Evolutionary conservation across 2,329 filamentous ascomycete genomes (phyloP).

Genomic region (Teratosphaeriaceae sp.): DNA sequence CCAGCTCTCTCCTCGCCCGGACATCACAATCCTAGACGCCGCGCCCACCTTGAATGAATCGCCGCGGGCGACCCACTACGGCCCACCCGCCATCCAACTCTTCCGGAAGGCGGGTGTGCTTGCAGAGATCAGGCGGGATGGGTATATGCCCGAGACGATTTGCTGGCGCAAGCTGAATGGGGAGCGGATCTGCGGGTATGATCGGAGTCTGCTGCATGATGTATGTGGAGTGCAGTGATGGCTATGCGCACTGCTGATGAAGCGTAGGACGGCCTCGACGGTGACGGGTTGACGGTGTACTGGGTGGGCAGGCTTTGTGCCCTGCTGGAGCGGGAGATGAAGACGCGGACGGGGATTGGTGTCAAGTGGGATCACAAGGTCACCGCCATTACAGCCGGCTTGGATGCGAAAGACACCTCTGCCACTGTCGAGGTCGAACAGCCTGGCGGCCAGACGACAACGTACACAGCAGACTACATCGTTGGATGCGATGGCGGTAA

Average conservation of each 20-base stretch:
- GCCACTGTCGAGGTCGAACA: conserved; percentile 6
- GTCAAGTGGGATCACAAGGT: conserved; percentile 7
- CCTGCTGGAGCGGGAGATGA: conserved; percentile 36
- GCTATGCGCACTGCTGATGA: too few relatives aligned
- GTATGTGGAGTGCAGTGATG: too few relatives aligned
- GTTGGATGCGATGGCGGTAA: conserved; percentile 52
- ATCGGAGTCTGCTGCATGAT: conserved; percentile 10
- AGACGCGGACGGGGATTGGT: conserved; percentile 11
- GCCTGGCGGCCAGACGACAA: background rate
- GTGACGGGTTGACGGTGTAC: conserved; percentile 34
- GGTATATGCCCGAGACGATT: conserved; percentile 37
- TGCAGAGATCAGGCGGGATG: conserved; percentile 40
- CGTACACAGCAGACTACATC: conserved; percentile 44
- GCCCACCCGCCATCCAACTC: conserved; percentile 51
- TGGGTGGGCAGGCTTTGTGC: conserved; percentile 39
- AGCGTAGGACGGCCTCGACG: conserved; percentile 5
- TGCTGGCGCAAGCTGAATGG: conserved; percentile 38
- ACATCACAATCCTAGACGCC: conserved; percentile 50
- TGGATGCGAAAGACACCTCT: background rate
- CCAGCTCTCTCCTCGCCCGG: conserved; percentile 41
- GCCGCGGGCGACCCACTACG: conserved; percentile 58
- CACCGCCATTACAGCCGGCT: conserved; percentile 13
- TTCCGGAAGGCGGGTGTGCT: conserved; percentile 54
- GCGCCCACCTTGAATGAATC: conserved; percentile 49
- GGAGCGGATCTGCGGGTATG: conserved; percentile 6